These are phyloP conservation scores for Plantago major DNA, from an alignment of 257 asterid genomes.

Conservation along the genomic window DNA sequence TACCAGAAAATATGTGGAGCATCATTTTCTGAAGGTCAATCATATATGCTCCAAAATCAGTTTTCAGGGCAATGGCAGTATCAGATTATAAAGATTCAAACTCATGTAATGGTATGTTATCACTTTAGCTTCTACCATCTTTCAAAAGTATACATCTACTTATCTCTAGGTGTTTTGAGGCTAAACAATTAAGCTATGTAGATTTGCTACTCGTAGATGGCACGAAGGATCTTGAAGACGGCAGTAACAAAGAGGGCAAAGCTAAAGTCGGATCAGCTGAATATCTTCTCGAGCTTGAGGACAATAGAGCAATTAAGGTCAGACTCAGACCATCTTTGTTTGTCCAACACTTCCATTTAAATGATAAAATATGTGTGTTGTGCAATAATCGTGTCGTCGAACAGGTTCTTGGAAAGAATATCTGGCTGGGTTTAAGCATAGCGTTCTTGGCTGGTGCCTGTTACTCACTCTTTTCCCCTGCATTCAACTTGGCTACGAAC, in stretches of 20 bases:
- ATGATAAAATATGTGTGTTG: background rate
- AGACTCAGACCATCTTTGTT: slow-evolving; percentile 5
- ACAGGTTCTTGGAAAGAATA: slow-evolving; percentile 43
- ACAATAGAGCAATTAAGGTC: slow-evolving; percentile 79
- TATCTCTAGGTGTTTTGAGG: too few species aligned
- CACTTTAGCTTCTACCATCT: background rate
- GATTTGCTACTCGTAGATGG: background rate
- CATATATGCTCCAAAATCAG: too few species aligned
- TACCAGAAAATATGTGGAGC: slow-evolving; percentile 4
- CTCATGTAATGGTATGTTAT: slow-evolving; percentile 27
- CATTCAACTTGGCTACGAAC: slow-evolving; percentile 50
- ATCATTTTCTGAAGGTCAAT: too few species aligned
- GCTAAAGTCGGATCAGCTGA: slow-evolving; percentile 76
- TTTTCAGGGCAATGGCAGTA: slow-evolving; percentile 27
- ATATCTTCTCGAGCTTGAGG: slow-evolving; percentile 79
- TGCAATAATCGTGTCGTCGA: background rate
- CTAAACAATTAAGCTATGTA: background rate
- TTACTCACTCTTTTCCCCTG: slow-evolving; percentile 45
- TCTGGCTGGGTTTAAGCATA: slow-evolving; percentile 31
- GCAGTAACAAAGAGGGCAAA: slow-evolving; percentile 31
- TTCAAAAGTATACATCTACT: background rate
- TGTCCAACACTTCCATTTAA: background rate
- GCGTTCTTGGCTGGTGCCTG: slow-evolving; percentile 37
- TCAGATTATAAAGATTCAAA: slow-evolving; percentile 21
- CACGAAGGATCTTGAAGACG: slow-evolving; percentile 42